A percentile compares a stretch with the other conserved stretches of the same genome.
Conservation (phyloP, 495 filamentous ascomycete genomes). For the Beverwykella pulmonaria region DNA sequence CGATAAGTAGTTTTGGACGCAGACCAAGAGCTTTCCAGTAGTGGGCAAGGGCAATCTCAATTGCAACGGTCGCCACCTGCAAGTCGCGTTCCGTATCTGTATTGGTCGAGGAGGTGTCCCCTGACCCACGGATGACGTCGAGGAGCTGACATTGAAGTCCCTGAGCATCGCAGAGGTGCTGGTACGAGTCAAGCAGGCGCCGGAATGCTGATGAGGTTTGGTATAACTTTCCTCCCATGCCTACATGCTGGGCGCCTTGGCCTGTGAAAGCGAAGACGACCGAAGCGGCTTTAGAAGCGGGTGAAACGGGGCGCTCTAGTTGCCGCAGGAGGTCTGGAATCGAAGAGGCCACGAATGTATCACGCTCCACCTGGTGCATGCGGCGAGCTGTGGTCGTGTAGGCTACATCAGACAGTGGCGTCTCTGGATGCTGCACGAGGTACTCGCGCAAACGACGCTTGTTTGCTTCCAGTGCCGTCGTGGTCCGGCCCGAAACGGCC, state of each 20-base stretch:
- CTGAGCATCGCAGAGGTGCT: conserved; percentile 39
- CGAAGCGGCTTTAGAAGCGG: conserved; percentile 46
- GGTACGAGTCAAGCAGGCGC: conserved; percentile 36
- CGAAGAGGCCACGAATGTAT: conserved; percentile 22
- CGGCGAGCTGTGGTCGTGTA: conserved; percentile 39
- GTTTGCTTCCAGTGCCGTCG: conserved; percentile 9
- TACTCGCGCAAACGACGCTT: conserved; percentile 12
- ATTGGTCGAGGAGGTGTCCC: conserved; percentile 3
- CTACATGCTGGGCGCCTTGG: conserved; percentile 46
- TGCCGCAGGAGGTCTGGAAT: conserved; percentile 34
- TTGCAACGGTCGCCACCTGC: conserved; percentile 42
- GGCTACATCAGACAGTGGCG: conserved; percentile 17
- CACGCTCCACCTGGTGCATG: conserved; percentile 32
- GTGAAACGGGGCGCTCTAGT: conserved; percentile 38
- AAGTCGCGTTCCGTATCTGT: conserved; percentile 22
- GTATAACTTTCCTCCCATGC: conserved; percentile 44
- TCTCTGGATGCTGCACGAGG: conserved; percentile 21
- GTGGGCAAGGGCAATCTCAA: conserved; percentile 48
- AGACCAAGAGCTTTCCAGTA: conserved; percentile 45
- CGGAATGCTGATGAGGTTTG: conserved; percentile 39
- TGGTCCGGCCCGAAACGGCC: conserved; percentile 41
- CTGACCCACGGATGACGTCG: conserved; percentile 38
- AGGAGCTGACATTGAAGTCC: conserved; percentile 35
- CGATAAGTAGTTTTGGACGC: conserved; percentile 43
- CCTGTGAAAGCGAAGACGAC: conserved; percentile 61